Conservation (phyloP, 2,329 filamentous ascomycete species). For the Seiridium cupressi region DNA sequence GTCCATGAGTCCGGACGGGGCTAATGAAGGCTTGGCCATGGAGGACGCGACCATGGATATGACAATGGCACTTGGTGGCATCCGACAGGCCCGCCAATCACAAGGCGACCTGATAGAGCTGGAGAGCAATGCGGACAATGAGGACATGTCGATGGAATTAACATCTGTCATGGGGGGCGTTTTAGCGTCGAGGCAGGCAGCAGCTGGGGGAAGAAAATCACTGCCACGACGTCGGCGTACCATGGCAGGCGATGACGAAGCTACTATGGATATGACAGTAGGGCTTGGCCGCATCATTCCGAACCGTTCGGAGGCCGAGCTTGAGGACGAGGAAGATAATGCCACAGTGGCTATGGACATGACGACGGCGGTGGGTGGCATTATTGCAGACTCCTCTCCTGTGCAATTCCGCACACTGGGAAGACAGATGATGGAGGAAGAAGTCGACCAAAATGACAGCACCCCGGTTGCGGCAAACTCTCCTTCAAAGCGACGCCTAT, state of each 20-base stretch:
- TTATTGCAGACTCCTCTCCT: slow-evolving; percentile 45
- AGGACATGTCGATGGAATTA: slow-evolving; percentile 79
- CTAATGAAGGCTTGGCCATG: slow-evolving; percentile 35
- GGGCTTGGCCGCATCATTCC: slow-evolving; percentile 55
- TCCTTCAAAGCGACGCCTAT: slow-evolving; percentile 30
- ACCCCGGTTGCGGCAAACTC: slow-evolving; percentile 36
- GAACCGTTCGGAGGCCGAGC: slow-evolving; percentile 30
- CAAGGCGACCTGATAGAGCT: slow-evolving; percentile 33
- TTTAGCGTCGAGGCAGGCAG: slow-evolving; percentile 31
- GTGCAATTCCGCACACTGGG: slow-evolving; percentile 43
- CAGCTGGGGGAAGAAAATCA: slow-evolving; percentile 24
- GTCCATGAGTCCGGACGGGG: slow-evolving; percentile 16
- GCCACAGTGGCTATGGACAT: slow-evolving; percentile 66
- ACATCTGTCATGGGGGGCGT: slow-evolving; percentile 64
- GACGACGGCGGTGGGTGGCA: slow-evolving; percentile 62
- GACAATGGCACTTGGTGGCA: slow-evolving; percentile 74
- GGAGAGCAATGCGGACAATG: slow-evolving; percentile 41
- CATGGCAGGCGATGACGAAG: slow-evolving; percentile 39
- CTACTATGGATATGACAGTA: slow-evolving; percentile 65
- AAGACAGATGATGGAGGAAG: slow-evolving; percentile 59
- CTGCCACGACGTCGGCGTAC: slow-evolving; percentile 22
- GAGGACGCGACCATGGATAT: slow-evolving; percentile 82
- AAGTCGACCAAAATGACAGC: slow-evolving; percentile 48
- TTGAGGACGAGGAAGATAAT: slow-evolving; percentile 29
- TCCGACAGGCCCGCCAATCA: slow-evolving; percentile 38